These are phyloP conservation scores for Fagopyrum tataricum DNA, from an alignment of 148 eudicot genomes.

Conservation along the genomic window DNA sequence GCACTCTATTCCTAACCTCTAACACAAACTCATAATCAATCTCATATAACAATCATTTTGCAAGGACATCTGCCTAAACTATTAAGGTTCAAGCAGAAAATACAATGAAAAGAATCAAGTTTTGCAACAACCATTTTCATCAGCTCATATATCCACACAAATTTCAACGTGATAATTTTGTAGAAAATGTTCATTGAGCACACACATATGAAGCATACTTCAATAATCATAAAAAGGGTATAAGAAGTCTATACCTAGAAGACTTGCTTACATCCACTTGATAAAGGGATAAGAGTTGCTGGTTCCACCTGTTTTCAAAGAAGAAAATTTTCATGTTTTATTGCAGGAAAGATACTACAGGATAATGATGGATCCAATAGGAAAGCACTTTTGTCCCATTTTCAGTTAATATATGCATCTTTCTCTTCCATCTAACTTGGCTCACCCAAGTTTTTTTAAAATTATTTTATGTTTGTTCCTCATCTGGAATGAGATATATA, in stretches of 20 bases:
- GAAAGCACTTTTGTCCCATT: not conserved
- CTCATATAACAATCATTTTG: not conserved
- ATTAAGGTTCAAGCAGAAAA: not conserved
- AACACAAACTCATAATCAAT: not conserved
- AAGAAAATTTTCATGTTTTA: not conserved
- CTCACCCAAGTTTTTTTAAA: no score
- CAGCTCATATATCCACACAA: not conserved
- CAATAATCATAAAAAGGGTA: not conserved
- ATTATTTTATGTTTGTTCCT: not conserved
- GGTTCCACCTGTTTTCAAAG: conserved; percentile 66
- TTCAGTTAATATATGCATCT: not conserved
- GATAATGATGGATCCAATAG: not conserved
- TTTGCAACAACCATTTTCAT: not conserved
- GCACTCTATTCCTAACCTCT: not conserved
- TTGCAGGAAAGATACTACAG: not conserved
- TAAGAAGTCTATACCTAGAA: conserved; percentile 51
- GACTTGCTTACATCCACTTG: conserved; percentile 95
- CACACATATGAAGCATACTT: not conserved
- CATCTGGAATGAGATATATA: not conserved
- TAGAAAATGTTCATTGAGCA: not conserved
- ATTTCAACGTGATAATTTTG: not conserved
- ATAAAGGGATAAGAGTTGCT: conserved; percentile 85
- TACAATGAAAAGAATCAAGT: not conserved
- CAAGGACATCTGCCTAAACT: not conserved
- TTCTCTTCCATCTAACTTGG: not conserved